Percentiles rank a stretch among this genome's conserved stretches.
phyloP scores from a whole-genome alignment of 257 asterid genomes.

The Paulownia fortunei region DNA sequence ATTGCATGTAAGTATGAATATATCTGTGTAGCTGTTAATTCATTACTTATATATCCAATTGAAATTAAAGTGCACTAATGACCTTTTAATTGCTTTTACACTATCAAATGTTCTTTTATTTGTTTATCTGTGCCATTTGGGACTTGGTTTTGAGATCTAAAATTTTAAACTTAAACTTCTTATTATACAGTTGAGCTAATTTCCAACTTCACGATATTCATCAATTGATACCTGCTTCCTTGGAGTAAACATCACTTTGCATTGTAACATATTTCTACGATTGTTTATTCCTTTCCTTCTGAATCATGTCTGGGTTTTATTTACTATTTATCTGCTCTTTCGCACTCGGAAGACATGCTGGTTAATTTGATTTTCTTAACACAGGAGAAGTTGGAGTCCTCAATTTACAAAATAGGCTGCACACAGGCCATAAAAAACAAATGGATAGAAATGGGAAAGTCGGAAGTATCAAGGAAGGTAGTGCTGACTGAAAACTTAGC shows the following conservation, averaged over 20 bases:
- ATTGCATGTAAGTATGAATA: neutral
- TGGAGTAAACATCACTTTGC: neutral
- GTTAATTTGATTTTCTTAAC: slow-evolving; percentile 24
- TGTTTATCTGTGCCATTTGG: neutral
- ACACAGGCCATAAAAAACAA: slow-evolving; percentile 90
- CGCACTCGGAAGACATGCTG: slow-evolving; percentile 16
- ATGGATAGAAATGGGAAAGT: slow-evolving; percentile 85
- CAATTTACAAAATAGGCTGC: slow-evolving; percentile 79
- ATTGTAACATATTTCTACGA: neutral
- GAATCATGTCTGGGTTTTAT: neutral
- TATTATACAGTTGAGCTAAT: neutral
- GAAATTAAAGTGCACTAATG: too few species aligned
- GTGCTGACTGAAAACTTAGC: slow-evolving; percentile 23
- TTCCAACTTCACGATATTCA: neutral
- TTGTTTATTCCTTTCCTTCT: neutral
- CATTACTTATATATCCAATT: too few species aligned
- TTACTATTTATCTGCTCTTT: neutral
- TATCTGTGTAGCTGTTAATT: too few species aligned
- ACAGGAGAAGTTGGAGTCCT: slow-evolving; percentile 75
- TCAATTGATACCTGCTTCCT: neutral
- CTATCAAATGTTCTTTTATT: neutral
- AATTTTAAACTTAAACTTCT: neutral
- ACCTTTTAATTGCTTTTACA: too few species aligned
- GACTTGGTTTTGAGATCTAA: neutral
- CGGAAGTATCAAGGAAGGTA: slow-evolving; percentile 82